Percentiles rank a stretch among this genome's conserved stretches.
Evolutionary conservation across 768 basidiomycete species (phyloP).

Genomic region (Russula sp.): DNA sequence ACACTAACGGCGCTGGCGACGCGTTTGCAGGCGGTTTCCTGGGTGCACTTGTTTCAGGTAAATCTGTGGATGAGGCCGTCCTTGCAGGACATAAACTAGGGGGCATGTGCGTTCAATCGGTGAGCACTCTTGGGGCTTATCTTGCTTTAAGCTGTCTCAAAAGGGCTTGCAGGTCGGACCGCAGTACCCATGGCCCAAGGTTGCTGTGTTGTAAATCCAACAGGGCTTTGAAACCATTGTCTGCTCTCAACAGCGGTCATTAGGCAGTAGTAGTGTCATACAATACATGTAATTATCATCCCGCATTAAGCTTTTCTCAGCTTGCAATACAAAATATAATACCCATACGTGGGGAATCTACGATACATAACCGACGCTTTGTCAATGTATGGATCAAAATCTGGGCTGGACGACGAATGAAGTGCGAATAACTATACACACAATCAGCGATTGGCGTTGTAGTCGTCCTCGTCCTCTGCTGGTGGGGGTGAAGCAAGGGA

Average conservation of each 20-base stretch:
- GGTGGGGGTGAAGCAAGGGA: constrained; percentile 68
- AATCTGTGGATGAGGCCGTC: constrained; percentile 66
- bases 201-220: constrained; percentile 32
- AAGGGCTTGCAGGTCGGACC: constrained; percentile 40
- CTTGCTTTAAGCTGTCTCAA: neutral
- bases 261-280: constrained; percentile 18
- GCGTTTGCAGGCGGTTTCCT: constrained; percentile 96
- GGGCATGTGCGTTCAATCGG: constrained; percentile 77
- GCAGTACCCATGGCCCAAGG: constrained; percentile 52
- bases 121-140: constrained; percentile 27
- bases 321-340: constrained; percentile 27
- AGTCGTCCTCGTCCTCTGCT: constrained; percentile 33
- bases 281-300: constrained; percentile 18
- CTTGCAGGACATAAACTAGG: constrained; percentile 84
- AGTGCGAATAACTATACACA: neutral
- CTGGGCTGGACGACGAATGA: neutral
- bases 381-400: neutral
- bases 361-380: neutral
- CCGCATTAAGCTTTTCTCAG: constrained; percentile 31
- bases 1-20: constrained; percentile 98
- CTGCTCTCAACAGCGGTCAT: constrained; percentile 35
- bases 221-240: constrained; percentile 14
- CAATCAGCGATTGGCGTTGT: neutral
- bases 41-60: constrained; percentile 76
- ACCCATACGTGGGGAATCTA: constrained; percentile 13